phyloP scores from a whole-genome alignment of 345 rosid genomes.

The Gossypium stocksii region DNA sequence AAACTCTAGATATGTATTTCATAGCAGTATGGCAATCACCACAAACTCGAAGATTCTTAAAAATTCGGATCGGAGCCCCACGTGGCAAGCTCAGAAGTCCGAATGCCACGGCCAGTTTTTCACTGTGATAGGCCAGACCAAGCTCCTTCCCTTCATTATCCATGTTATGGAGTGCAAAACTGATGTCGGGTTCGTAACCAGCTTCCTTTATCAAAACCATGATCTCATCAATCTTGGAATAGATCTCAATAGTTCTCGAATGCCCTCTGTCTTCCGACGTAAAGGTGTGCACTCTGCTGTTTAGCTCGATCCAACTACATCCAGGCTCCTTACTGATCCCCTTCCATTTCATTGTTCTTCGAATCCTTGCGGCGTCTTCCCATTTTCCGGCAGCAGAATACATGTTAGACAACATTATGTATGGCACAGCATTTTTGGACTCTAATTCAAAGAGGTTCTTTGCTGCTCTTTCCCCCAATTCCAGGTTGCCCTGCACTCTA shows the following conservation, averaged over 20 bases:
- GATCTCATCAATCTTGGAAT: conserved; percentile 66
- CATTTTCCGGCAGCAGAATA: conserved; percentile 62
- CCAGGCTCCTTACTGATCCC: conserved; percentile 83
- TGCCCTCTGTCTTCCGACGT: conserved; percentile 76
- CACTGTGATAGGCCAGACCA: conserved; percentile 85
- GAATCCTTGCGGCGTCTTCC: conserved; percentile 67
- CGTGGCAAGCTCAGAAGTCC: conserved; percentile 54
- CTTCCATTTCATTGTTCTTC: conserved; percentile 66
- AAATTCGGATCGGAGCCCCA: conserved; percentile 67
- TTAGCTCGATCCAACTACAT: conserved; percentile 70
- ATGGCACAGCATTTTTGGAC: conserved; percentile 68
- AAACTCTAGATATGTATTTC: conserved; percentile 65
- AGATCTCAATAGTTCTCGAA: conserved; percentile 54
- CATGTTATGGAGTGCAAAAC: conserved; percentile 67
- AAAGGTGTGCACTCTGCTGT: conserved; percentile 58
- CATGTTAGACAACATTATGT: conserved; percentile 67
- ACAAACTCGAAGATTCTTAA: conserved; percentile 88
- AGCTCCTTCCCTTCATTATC: conserved; percentile 72
- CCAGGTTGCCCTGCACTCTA: conserved; percentile 62
- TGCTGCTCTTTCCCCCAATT: conserved; percentile 79
- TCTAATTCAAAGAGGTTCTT: conserved; percentile 60
- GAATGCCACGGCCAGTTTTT: conserved; percentile 82
- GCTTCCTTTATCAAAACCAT: conserved; percentile 60
- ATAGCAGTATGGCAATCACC: conserved; percentile 90
- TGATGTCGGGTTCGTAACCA: conserved; percentile 72